Evolutionary conservation across 140 eudicot species (phyloP).

Genomic region (Flaveria floridana): DNA sequence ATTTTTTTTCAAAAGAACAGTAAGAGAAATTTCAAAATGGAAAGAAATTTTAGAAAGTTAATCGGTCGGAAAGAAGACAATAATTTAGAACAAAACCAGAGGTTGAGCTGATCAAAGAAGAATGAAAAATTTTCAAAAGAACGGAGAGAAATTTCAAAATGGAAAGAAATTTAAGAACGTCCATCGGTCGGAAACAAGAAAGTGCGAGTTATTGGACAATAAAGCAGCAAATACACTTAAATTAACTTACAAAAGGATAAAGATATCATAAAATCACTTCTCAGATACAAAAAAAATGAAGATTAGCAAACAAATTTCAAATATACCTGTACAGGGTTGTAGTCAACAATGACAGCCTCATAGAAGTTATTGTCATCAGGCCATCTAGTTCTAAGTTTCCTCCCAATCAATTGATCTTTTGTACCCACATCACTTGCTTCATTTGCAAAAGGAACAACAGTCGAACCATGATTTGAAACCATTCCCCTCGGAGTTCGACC

Average conservation of each 20-base stretch:
- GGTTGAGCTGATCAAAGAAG: not conserved
- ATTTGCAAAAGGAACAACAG: conserved; percentile 43
- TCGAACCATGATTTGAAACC: conserved; percentile 45
- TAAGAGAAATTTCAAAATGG: no score
- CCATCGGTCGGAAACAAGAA: no score
- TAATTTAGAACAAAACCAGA: no score
- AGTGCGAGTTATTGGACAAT: conserved; percentile 1
- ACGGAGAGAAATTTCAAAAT: not conserved
- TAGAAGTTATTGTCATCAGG: conserved; percentile 88
- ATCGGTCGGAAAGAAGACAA: no score
- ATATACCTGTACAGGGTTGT: conserved; percentile 67
- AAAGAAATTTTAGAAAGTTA: no score
- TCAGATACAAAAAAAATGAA: conserved; percentile 2
- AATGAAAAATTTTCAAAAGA: not conserved
- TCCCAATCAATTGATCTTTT: conserved; percentile 65
- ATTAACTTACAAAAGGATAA: conserved; percentile 11
- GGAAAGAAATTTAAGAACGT: no score
- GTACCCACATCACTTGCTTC: conserved; percentile 49
- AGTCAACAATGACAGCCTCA: conserved; percentile 77
- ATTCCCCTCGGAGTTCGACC: conserved; percentile 56
- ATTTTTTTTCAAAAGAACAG: not conserved
- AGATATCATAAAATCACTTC: not conserved
- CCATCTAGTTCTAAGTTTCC: conserved; percentile 91
- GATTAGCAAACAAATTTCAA: not conserved
- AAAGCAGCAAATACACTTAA: conserved; percentile 14